Evolutionary conservation across 2,329 filamentous ascomycete species (phyloP).

Genomic region (Ophiostoma pallidulum): DNA sequence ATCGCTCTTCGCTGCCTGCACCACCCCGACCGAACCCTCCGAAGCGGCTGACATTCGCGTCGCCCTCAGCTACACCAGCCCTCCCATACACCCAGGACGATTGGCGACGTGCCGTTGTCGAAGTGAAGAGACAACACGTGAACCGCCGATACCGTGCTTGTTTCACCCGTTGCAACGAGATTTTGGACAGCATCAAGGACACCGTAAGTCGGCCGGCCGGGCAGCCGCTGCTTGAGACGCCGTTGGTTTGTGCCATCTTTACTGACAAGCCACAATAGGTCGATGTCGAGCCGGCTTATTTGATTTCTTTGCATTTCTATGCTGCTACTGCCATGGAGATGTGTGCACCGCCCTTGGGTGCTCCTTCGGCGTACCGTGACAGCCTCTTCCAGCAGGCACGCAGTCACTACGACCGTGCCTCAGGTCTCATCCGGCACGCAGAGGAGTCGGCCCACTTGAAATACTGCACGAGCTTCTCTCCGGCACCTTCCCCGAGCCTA

Average conservation of each 20-base stretch:
- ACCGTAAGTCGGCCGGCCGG: conserved; percentile 26
- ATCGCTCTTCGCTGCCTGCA: conserved; percentile 10
- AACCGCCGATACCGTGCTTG: conserved; percentile 44
- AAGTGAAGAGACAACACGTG: conserved; percentile 46
- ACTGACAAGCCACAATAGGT: conserved; percentile 2
- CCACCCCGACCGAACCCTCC: conserved; percentile 11
- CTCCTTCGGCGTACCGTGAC: conserved; percentile 36
- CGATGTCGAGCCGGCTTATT: conserved; percentile 42
- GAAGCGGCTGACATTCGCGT: conserved; percentile 18
- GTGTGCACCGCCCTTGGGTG: conserved; percentile 40
- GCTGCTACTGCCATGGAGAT: conserved; percentile 51
- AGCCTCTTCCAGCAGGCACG: conserved; percentile 43
- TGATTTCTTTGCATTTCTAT: conserved; percentile 53
- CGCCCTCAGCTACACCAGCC: conserved; percentile 13
- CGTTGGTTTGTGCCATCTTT: background rate
- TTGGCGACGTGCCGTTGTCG: conserved; percentile 41
- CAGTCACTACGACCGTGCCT: conserved; percentile 41
- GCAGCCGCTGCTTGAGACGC: too few species aligned
- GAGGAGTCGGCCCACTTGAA: conserved; percentile 31
- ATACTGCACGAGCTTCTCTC: conserved; percentile 28
- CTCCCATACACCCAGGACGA: conserved; percentile 37
- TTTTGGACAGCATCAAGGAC: conserved; percentile 40
- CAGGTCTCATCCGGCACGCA: conserved; percentile 36
- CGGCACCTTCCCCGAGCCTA: conserved; percentile 29
- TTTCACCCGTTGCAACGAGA: conserved; percentile 42